Evolutionary conservation across 345 rosid genomes (phyloP).

Genomic region (Salix exigua): DNA sequence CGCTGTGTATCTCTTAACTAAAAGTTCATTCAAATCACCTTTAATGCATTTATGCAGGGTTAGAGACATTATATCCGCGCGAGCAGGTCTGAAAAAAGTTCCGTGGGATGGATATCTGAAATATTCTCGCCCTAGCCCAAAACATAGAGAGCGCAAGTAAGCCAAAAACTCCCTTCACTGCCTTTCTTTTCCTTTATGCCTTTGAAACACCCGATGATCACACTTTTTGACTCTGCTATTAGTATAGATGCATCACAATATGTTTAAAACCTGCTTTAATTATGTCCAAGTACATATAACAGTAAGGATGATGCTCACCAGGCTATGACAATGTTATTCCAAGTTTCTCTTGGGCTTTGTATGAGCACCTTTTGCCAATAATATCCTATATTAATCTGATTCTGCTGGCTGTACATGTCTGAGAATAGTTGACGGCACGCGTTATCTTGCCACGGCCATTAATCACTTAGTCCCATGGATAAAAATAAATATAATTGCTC

Average conservation of each 20-base stretch:
- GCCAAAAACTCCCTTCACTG: constrained; percentile 14
- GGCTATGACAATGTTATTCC: neutral
- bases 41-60: constrained; percentile 50
- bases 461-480: too few relatives aligned
- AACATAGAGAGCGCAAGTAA: constrained; percentile 95
- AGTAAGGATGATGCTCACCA: neutral
- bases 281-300: neutral
- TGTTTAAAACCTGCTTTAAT: neutral
- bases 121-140: constrained; percentile 90
- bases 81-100: constrained; percentile 93
- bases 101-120: constrained; percentile 99
- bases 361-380: neutral
- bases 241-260: neutral
- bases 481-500: neutral
- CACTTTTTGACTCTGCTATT: neutral
- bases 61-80: constrained; percentile 77
- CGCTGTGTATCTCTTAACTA: neutral
- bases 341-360: neutral
- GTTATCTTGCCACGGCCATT: neutral
- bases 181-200: neutral
- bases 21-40: neutral
- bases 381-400: neutral
- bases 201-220: neutral
- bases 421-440: neutral
- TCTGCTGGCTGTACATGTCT: neutral